A percentile compares a stretch with the other conserved stretches of the same genome.
These are phyloP conservation scores for Chaetomiaceae sp. DNA, from an alignment of 2,329 filamentous ascomycete genomes.

Conservation along the genomic window DNA sequence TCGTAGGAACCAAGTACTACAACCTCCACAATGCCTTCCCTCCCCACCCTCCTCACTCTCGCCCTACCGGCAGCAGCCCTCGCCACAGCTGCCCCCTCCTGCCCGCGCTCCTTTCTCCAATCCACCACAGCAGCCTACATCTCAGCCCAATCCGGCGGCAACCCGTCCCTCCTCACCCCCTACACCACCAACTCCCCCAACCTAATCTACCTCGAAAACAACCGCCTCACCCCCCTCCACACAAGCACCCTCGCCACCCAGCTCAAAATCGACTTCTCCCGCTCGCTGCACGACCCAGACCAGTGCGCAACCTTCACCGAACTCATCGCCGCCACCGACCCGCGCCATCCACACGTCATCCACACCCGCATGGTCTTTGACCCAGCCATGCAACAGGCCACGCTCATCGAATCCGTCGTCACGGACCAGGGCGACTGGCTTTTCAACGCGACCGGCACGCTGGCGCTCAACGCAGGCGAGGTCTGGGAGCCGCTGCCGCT, in stretches of 20 bases:
- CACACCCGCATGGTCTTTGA: constrained; percentile 33
- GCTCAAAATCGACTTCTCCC: constrained; percentile 1
- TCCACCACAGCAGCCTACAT: constrained; percentile 14
- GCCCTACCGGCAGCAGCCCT: neutral
- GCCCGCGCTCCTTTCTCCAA: constrained; percentile 18
- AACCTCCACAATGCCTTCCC: neutral
- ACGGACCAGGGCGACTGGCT: constrained; percentile 26
- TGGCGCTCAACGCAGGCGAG: constrained; percentile 20
- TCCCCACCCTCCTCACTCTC: constrained; percentile 1
- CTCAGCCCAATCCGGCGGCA: constrained; percentile 16
- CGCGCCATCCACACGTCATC: constrained; percentile 33
- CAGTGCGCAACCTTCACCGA: constrained; percentile 21
- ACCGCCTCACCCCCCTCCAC: neutral
- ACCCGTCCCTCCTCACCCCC: constrained; percentile 4
- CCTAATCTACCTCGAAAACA: constrained; percentile 18
- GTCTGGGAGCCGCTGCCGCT: constrained; percentile 22
- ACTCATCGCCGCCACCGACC: constrained; percentile 28
- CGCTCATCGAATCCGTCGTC: constrained; percentile 25
- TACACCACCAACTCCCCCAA: constrained; percentile 11
- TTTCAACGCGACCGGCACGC: constrained; percentile 26
- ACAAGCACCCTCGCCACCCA: neutral
- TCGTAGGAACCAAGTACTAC: too few relatives aligned
- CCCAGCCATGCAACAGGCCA: constrained; percentile 21
- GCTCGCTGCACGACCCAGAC: constrained; percentile 5
- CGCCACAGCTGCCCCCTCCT: constrained; percentile 7